A percentile compares a stretch with the other conserved stretches of the same genome.
Conservation (phyloP, 2,329 filamentous ascomycete species). For the Aspergillus terreus region DNA sequence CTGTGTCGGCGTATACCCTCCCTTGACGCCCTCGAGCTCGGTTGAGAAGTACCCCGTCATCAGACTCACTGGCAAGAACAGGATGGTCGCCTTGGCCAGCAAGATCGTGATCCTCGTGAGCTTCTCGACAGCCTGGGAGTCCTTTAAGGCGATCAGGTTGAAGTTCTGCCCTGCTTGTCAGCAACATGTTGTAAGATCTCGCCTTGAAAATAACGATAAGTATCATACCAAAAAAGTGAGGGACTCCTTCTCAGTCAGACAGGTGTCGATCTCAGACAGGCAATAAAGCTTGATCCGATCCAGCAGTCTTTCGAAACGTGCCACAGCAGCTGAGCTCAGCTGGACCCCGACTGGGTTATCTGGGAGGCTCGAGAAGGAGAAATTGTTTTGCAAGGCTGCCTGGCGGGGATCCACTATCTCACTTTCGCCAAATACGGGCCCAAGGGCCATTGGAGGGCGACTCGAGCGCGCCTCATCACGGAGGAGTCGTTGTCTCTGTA, state of each 20-base stretch:
- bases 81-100: slow-evolving; percentile 69
- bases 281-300: slow-evolving; percentile 62
- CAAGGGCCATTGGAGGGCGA: slow-evolving; percentile 15
- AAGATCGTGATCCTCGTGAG: slow-evolving; percentile 69
- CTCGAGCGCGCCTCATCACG: slow-evolving; percentile 31
- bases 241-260: slow-evolving; percentile 65
- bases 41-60: slow-evolving; percentile 73
- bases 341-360: slow-evolving; percentile 37
- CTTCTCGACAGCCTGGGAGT: slow-evolving; percentile 67
- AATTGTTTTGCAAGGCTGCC: slow-evolving; percentile 21
- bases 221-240: slow-evolving; percentile 61
- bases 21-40: slow-evolving; percentile 56
- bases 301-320: slow-evolving; percentile 57
- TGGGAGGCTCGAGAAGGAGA: slow-evolving; percentile 14
- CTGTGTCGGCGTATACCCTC: slow-evolving; percentile 56
- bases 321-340: slow-evolving; percentile 48
- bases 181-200: neutral
- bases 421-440: slow-evolving; percentile 22
- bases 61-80: slow-evolving; percentile 71
- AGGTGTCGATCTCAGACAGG: slow-evolving; percentile 61
- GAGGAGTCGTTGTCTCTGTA: slow-evolving; percentile 48
- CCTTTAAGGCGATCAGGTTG: slow-evolving; percentile 71
- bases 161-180: slow-evolving; percentile 58
- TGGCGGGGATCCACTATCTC: slow-evolving; percentile 40
- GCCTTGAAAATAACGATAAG: neutral